Evolutionary conservation across 1,284 basidiomycete species (phyloP).

Genomic region (Ceratobasidium sp.): DNA sequence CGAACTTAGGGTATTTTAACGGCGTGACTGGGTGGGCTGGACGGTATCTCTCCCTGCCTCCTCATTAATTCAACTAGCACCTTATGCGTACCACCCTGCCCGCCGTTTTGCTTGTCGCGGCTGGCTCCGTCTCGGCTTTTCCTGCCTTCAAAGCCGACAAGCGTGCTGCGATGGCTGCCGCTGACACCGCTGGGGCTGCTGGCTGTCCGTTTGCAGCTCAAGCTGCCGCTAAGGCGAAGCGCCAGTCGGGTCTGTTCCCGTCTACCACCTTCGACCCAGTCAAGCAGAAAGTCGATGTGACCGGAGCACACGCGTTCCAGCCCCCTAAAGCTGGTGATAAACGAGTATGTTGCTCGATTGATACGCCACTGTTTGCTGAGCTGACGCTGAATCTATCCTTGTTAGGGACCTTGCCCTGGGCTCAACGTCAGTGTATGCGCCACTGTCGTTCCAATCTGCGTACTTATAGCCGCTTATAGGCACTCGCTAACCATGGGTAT

Average conservation of each 20-base stretch:
- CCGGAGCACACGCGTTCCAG: constrained; percentile 23
- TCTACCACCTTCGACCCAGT: constrained; percentile 17
- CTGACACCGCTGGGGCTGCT: neutral
- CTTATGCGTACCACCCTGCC: constrained; percentile 9
- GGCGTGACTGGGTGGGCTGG: neutral
- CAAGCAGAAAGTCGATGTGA: constrained; percentile 23
- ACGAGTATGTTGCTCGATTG: neutral
- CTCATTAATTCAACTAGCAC: neutral
- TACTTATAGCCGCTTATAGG: neutral
- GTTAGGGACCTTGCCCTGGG: constrained; percentile 32
- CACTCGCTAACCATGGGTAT: constrained; percentile 31
- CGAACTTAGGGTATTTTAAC: too few relatives aligned
- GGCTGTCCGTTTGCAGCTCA: constrained; percentile 24
- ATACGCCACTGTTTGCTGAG: neutral
- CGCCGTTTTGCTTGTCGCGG: neutral
- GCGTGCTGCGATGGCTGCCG: neutral
- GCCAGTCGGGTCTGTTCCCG: constrained; percentile 1
- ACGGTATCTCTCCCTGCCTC: neutral
- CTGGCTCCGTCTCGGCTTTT: constrained; percentile 6
- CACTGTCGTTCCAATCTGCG: neutral
- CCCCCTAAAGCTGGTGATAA: constrained; percentile 25
- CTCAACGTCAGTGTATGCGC: constrained; percentile 4
- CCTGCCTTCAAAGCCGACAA: constrained; percentile 13
- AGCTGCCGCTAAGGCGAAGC: constrained; percentile 1
- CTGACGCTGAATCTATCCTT: neutral